These are phyloP conservation scores for Syncephalastrum racemosum DNA, from an alignment of 371 early-diverging fungal species.

Conservation along the genomic window DNA sequence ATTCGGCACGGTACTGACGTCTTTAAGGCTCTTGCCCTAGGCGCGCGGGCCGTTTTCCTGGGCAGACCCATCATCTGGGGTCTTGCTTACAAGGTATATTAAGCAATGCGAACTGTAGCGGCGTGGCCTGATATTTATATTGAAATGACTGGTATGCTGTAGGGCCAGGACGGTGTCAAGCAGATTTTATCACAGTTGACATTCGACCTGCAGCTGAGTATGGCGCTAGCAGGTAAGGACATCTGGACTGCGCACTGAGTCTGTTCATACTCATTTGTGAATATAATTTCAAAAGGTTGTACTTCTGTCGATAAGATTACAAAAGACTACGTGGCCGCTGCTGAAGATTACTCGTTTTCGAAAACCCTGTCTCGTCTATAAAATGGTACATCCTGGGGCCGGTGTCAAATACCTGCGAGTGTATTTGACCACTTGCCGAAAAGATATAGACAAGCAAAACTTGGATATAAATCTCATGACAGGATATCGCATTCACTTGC, in stretches of 20 bases:
- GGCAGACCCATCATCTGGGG: conserved; percentile 66
- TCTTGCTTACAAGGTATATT: conserved; percentile 32
- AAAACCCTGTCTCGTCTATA: not conserved
- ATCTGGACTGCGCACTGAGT: too few relatives aligned
- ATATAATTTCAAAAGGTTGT: too few relatives aligned
- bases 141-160: not conserved
- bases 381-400: not conserved
- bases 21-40: conserved; percentile 70
- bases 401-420: too few relatives aligned
- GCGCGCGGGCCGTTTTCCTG: conserved; percentile 69
- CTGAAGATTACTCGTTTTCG: conserved; percentile 2
- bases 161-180: conserved; percentile 21
- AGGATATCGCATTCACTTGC: too few relatives aligned
- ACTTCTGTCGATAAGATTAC: not conserved
- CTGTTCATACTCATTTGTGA: too few relatives aligned
- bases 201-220: conserved; percentile 21
- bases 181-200: conserved; percentile 17
- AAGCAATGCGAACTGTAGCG: conserved; percentile 32
- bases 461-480: too few relatives aligned
- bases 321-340: not conserved
- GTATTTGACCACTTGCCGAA: too few relatives aligned
- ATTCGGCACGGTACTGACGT: conserved; percentile 61
- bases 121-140: conserved; percentile 6
- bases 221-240: conserved; percentile 24
- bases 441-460: too few relatives aligned